Evolutionary conservation across 2,329 filamentous ascomycete species (phyloP).

Genomic region (Ascochyta lentis): DNA sequence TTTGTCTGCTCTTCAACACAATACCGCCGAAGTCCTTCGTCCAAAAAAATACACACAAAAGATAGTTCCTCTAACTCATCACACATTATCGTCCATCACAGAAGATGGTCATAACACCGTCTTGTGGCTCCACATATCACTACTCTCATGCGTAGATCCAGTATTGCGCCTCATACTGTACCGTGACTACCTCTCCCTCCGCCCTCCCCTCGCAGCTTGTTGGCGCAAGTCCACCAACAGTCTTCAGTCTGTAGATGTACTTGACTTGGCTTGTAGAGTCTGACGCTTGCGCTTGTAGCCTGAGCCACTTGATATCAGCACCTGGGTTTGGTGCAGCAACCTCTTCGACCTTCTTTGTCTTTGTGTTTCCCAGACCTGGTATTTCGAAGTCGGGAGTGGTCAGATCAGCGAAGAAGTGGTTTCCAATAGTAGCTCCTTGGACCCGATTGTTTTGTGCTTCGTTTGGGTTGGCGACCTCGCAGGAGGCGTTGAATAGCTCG

Average conservation of each 20-base stretch:
- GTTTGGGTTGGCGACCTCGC: constrained; percentile 26
- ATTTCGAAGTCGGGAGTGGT: constrained; percentile 85
- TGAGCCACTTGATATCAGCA: constrained; percentile 77
- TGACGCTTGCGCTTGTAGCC: constrained; percentile 60
- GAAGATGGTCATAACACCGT: neutral
- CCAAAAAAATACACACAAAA: too few species aligned
- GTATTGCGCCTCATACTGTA: constrained; percentile 86
- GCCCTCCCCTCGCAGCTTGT: constrained; percentile 66
- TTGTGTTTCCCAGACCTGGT: constrained; percentile 68
- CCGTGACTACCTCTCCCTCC: constrained; percentile 62
- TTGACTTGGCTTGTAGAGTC: constrained; percentile 58
- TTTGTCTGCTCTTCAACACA: too few species aligned
- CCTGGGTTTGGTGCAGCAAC: constrained; percentile 67
- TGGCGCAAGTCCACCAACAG: constrained; percentile 79
- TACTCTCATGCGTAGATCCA: constrained; percentile 60
- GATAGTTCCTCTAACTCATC: too few species aligned
- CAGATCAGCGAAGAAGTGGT: constrained; percentile 78
- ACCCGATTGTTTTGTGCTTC: constrained; percentile 27
- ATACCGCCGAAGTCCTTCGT: too few species aligned
- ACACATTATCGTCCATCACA: neutral
- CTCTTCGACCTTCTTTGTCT: constrained; percentile 68
- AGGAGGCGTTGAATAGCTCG: constrained; percentile 36
- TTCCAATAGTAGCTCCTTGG: constrained; percentile 57
- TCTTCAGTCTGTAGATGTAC: constrained; percentile 83
- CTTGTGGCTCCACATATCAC: neutral